Base-by-base conservation (phyloP, 1,284 basidiomycete genomes). In the Ganoderma lucidum region DNA sequence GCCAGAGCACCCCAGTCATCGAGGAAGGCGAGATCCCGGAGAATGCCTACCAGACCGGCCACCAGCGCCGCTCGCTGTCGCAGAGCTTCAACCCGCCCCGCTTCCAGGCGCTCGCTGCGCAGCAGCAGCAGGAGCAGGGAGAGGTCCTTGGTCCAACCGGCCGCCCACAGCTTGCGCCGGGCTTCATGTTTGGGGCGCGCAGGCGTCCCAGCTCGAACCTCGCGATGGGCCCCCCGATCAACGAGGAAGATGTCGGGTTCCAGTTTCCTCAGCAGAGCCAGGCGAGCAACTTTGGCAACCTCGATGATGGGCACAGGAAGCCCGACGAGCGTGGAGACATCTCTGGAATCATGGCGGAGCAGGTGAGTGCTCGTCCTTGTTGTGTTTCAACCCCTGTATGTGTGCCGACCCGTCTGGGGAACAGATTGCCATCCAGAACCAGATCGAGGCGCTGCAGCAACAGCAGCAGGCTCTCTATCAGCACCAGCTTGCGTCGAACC, bases 381-480 rank as follows among this genome's bases (percentile, higher is more conserved):
- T 39, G 37, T 32, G 28, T 23, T 35, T 3, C 35, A 2, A n/a
- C 59, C 5, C 58, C 19, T 23, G 53, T 19, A 42, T 62, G 37
- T 55, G 56, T 66, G 37, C 39, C 42, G 61, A 37, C 62, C 28
- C 37, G 37, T 61, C 23, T 3, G 62, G 58, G 61, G 14, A 69
- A 32, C 78, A 97, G 95, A 93, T 96, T 75, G 94, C 94, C 58
- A 79, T 97, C 65, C 96, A 97, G 81, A 93, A 81, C 75, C 94
- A 97, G 81, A 97, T 97, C 70, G 96, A 97, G 81, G 93, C 90
- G 10, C 83, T 97, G 62, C 96, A 97, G 78, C 94, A 95, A 61
- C 93, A 96, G 62, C 93, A 97, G 77, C 95, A 96, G 77, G 91
- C 95, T 75, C 86, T 97, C 53, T 93, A 96, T 80, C 93, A 96